Percentiles rank a stretch among this genome's conserved stretches.
Evolutionary conservation across 768 basidiomycete species (phyloP).

Genomic region (Lactarius evosmus): DNA sequence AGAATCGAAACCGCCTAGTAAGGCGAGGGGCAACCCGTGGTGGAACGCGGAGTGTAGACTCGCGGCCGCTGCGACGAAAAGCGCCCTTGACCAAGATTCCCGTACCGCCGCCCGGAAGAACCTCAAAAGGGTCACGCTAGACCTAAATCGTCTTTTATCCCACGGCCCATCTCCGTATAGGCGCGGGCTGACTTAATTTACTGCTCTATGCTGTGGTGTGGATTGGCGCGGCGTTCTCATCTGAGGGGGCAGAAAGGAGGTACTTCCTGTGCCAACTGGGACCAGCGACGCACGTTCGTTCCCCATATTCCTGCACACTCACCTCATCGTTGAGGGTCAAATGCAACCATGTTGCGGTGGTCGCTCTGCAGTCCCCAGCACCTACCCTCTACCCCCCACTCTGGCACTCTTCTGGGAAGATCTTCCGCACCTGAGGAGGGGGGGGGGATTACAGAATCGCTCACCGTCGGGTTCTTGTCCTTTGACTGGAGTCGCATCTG

Average conservation of each 20-base stretch:
- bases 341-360: conserved; percentile 33
- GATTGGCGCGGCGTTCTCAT: conserved; percentile 68
- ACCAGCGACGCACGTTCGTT: conserved; percentile 77
- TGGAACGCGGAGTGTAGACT: too few relatives aligned
- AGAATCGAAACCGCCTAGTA: too few relatives aligned
- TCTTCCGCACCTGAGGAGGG: too few relatives aligned
- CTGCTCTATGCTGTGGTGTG: conserved; percentile 55
- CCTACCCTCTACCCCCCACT: conserved; percentile 62
- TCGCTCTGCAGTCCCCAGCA: conserved; percentile 52
- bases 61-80: too few relatives aligned
- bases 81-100: too few relatives aligned
- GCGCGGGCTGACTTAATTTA: conserved; percentile 32
- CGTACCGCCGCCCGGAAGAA: too few relatives aligned
- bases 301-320: conserved; percentile 50
- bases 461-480: conserved; percentile 79
- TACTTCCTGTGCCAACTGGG: conserved; percentile 91
- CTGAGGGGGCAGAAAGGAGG: conserved; percentile 95
- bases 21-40: too few relatives aligned
- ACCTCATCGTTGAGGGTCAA: not conserved
- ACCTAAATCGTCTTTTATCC: conserved; percentile 66
- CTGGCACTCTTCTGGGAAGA: conserved; percentile 77
- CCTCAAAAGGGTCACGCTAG: too few relatives aligned
- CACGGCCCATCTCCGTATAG: conserved; percentile 29
- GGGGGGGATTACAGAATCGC: conserved; percentile 44
- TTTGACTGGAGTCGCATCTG: conserved; percentile 82